phyloP scores from a whole-genome alignment of 2,329 filamentous ascomycete species.

The Fusarium falciforme region DNA sequence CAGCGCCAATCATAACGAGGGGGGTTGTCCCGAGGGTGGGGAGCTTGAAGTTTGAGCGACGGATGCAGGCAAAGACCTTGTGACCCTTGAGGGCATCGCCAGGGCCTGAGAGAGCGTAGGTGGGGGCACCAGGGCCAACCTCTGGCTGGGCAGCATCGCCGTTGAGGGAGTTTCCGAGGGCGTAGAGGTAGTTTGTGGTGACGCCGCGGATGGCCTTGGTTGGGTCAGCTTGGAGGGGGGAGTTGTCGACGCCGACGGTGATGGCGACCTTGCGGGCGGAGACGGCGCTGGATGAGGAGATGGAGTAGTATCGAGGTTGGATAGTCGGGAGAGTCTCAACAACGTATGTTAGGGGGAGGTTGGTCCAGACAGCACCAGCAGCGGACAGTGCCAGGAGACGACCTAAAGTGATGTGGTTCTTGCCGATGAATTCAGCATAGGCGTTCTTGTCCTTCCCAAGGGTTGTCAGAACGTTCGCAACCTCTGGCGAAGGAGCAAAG shows the following conservation, averaged over 20 bases:
- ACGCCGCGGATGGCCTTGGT: constrained; percentile 32
- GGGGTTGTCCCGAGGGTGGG: constrained; percentile 56
- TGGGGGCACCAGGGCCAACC: background rate
- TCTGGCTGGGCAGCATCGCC: background rate
- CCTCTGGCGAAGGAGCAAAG: constrained; percentile 64
- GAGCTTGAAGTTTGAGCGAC: constrained; percentile 57
- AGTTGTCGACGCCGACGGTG: constrained; percentile 36
- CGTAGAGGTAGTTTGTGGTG: constrained; percentile 44
- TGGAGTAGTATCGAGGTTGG: constrained; percentile 69
- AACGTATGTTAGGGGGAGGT: constrained; percentile 60
- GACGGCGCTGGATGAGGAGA: constrained; percentile 64
- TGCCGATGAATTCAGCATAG: constrained; percentile 32
- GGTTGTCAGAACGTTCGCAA: constrained; percentile 33
- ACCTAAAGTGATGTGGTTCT: constrained; percentile 42
- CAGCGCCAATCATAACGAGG: constrained; percentile 63
- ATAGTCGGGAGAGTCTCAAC: constrained; percentile 64
- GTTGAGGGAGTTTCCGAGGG: constrained; percentile 28
- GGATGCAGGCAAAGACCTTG: constrained; percentile 38
- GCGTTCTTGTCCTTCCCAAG: constrained; percentile 35
- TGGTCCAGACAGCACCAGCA: constrained; percentile 32
- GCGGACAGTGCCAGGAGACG: constrained; percentile 36
- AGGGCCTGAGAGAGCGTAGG: constrained; percentile 32
- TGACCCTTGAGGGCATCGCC: constrained; percentile 19
- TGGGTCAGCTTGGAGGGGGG: constrained; percentile 23
- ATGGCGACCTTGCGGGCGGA: constrained; percentile 40